These are phyloP conservation scores for Mucor mucedo DNA, from an alignment of 371 early-diverging fungal species.

Conservation along the genomic window DNA sequence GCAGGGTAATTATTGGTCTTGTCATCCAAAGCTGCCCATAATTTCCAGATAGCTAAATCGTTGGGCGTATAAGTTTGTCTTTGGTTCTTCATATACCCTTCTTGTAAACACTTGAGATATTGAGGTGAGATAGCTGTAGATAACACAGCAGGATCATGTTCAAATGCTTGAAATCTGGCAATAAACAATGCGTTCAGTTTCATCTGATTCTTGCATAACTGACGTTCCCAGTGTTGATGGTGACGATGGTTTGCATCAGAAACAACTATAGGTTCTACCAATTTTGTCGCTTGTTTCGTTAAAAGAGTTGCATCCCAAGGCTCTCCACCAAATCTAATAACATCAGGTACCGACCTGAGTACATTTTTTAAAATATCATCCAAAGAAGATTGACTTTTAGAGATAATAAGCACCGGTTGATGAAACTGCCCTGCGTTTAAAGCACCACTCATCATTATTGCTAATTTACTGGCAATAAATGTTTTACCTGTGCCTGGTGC, in stretches of 20 bases:
- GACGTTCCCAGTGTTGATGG: constrained; percentile 26
- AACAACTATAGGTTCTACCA: constrained; percentile 4
- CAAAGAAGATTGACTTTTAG: constrained; percentile 32
- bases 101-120: constrained; percentile 10
- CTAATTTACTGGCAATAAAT: constrained; percentile 38
- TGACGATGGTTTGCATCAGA: constrained; percentile 33
- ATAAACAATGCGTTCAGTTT: constrained; percentile 29
- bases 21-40: constrained; percentile 16
- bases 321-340: constrained; percentile 38
- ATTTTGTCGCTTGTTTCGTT: constrained; percentile 22
- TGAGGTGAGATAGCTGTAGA: constrained; percentile 29
- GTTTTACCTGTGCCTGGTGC: constrained; percentile 52
- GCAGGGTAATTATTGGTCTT: not conserved
- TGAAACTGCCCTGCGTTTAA: constrained; percentile 31
- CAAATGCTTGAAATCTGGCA: constrained; percentile 16
- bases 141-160: constrained; percentile 20
- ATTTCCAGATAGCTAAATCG: constrained; percentile 17
- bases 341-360: constrained; percentile 21
- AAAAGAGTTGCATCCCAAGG: constrained; percentile 11
- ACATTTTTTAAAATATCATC: constrained; percentile 31
- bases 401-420: constrained; percentile 42
- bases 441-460: constrained; percentile 33
- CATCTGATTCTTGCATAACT: constrained; percentile 19
- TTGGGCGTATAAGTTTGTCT: not conserved
- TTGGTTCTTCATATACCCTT: constrained; percentile 2